Evolutionary conservation across 352 stramenopile genomes (phyloP).

Genomic region (Globisporangium perplexum): DNA sequence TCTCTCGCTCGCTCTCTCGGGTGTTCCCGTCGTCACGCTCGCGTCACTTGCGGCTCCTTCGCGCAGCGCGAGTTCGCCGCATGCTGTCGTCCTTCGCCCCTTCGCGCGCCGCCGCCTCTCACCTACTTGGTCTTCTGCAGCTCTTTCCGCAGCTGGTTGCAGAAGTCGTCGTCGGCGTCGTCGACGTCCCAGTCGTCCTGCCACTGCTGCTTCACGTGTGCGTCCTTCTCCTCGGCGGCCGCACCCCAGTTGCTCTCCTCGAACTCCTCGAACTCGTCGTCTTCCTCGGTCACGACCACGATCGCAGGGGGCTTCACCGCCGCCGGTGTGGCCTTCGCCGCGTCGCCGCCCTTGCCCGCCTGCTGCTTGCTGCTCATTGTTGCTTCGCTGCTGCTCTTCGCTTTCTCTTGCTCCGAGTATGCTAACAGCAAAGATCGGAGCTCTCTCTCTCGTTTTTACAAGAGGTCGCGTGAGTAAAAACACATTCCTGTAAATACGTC

Average conservation of each 20-base stretch:
- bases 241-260: constrained; percentile 76
- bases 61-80: no score
- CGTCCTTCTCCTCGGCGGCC: constrained; percentile 72
- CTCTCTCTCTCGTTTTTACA: background rate
- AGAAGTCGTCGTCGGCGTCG: constrained; percentile 91
- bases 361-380: constrained; percentile 6
- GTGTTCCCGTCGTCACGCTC: no score
- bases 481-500: constrained; percentile 7
- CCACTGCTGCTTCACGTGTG: constrained; percentile 88
- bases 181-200: constrained; percentile 93
- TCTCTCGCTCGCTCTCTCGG: no score
- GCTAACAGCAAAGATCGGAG: constrained; percentile 7
- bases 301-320: constrained; percentile 62
- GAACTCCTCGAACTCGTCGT: constrained; percentile 90
- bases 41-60: no score
- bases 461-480: constrained; percentile 14
- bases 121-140: constrained; percentile 79
- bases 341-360: no score
- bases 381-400: constrained; percentile 3
- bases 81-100: no score
- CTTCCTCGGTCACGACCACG: constrained; percentile 81
- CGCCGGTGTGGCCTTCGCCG: background rate
- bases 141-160: constrained; percentile 88
- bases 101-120: background rate
- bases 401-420: background rate